Conservation (phyloP, 371 early-diverging fungal species). For the Apophysomyces elegans region DNA sequence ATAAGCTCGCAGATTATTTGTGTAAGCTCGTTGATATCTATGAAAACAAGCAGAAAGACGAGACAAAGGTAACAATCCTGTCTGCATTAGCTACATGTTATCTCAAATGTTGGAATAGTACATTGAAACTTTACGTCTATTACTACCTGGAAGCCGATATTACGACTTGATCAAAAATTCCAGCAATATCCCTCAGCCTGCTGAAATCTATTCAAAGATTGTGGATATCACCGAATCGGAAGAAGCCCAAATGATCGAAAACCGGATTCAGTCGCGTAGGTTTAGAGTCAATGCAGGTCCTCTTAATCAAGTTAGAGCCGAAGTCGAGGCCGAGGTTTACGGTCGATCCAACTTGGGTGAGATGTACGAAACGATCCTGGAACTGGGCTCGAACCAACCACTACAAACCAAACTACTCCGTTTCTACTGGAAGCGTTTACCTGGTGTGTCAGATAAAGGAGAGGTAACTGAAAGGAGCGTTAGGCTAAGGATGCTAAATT, state of each 20-base stretch:
- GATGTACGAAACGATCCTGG: slow-evolving; percentile 49
- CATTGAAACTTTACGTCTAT: slow-evolving; percentile 54
- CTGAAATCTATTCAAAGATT: slow-evolving; percentile 61
- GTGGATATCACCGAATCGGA: slow-evolving; percentile 59
- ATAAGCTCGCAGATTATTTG: slow-evolving; percentile 62
- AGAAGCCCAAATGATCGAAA: slow-evolving; percentile 60
- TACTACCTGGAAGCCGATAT: slow-evolving; percentile 56
- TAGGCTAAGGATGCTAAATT: background rate
- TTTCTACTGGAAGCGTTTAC: slow-evolving; percentile 33
- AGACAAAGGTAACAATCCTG: slow-evolving; percentile 31
- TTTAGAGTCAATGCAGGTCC: slow-evolving; percentile 75
- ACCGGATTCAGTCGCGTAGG: slow-evolving; percentile 70
- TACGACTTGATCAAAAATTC: slow-evolving; percentile 51
- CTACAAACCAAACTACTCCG: slow-evolving; percentile 36
- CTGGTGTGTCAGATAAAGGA: slow-evolving; percentile 28
- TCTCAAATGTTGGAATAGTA: slow-evolving; percentile 28
- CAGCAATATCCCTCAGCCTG: slow-evolving; percentile 45
- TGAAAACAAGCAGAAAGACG: slow-evolving; percentile 38
- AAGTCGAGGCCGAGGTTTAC: slow-evolving; percentile 66
- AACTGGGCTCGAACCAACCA: slow-evolving; percentile 19
- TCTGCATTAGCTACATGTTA: background rate
- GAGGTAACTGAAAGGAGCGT: slow-evolving; percentile 22
- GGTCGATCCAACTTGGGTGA: slow-evolving; percentile 57
- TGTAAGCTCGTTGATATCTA: slow-evolving; percentile 61
- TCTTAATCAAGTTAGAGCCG: slow-evolving; percentile 51